Base-by-base conservation (phyloP, 2,329 filamentous ascomycete species). In the Ambrosiella cleistominuta region DNA sequence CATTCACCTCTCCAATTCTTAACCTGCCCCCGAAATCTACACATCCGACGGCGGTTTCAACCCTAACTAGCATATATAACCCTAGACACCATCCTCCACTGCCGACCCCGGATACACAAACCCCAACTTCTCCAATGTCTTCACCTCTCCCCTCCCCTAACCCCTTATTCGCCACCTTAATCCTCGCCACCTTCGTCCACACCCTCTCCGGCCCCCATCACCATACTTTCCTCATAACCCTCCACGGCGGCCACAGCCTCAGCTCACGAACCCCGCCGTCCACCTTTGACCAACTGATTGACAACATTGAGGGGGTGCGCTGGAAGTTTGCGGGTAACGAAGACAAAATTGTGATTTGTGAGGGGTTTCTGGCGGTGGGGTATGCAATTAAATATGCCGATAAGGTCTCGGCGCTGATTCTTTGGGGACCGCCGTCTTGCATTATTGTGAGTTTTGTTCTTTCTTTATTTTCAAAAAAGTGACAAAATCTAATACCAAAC, bases 161-260 rank as follows among this genome's bases (percentile, higher is more conserved):
- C 1, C 64, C 66, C 1, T 70, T 64, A 6, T 66, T 68, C 1
- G 71, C 71, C 2, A 68, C 58, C 64, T 74, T 74, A 57, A 74
- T 73, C 45, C 68, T 63, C 1, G 69, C 68, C 8, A 61, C 61
- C 3, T 62, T 71, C 36, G 68, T 66, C 6, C 70, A 70, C 42
- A 63, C 63, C 3, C 50, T 70, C 1, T 60, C 62, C 27, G 69
- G 68, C 0, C 66, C 68, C 0, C 62, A 63, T 5, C 42, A 64
- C 27, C 67, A 64, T 1, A 68, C 68, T 8, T 62, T 70, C 7
- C 61, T 70, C 52, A 70, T 70, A 19, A 69, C 69, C 0, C 64
- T 71, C 3, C 69, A 71, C 53, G 69, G 69, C 7, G 69, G 69
- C 1, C 69, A 70, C 54, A 68, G 69, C 0, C 62, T 65, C 27